Base-by-base conservation (phyloP, 2,329 filamentous ascomycete genomes). In the Aspergillus brunneoviolaceus region DNA sequence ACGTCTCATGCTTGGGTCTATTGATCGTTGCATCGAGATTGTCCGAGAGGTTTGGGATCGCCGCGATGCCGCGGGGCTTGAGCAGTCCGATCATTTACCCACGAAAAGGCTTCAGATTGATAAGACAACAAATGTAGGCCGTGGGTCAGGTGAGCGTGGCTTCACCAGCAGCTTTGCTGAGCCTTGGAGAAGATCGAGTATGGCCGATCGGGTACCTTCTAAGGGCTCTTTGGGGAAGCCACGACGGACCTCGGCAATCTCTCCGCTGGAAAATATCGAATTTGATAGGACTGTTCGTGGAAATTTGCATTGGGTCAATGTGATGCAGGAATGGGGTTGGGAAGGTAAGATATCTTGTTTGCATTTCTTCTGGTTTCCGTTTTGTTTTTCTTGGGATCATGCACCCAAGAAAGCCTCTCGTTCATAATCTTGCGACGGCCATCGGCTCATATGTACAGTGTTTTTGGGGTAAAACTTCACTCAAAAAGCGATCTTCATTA, bases 261-360 rank as follows among this genome's bases (percentile, higher is more conserved):
- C 72, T 0, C 64, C 71, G 50, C 51, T 75, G 55, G 74, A 80
- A 60, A 76, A 79, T 48, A 78, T 85, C 62, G 84, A 87, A 61
- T 78, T 78, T 57, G 84, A 87, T 54, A 82, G 85, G 68, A 89
- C 86, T 3, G 85, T 90, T n/a, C 81, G 85, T 63, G 87, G 88
- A 3, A 79, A 79, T 50, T 74, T 88, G 68, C 88, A 90, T 73
- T 90, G 88, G 88, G 78, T 89, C 9, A 85, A 87, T 42, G 86
- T 90, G 48, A 90, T 90, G 88, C 84, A 83, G 63, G 87, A 89
- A 65, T 89, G 86, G 85, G 78, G 81, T n/a, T 90, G 88, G 87
- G 87, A 90, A 81, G 83, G 87, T 89, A 77, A 77, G 82, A 77
- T 67, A 50, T 53, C 51, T 53, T 5, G 25, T 50, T 33, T 16